Base-by-base conservation (phyloP, 2,329 filamentous ascomycete species). In the Cordyceps cicadae region DNA sequence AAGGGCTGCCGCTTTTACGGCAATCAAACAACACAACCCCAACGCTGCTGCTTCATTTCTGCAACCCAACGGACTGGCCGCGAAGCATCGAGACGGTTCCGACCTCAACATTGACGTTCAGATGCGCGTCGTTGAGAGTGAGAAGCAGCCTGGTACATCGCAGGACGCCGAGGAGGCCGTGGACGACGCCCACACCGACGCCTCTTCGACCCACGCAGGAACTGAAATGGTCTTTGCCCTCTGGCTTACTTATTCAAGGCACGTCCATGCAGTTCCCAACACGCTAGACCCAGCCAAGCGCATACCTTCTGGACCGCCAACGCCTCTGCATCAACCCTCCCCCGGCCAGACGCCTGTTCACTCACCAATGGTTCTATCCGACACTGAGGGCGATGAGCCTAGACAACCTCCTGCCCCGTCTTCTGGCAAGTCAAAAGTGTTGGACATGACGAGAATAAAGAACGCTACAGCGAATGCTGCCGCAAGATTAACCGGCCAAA, bases 221-320 rank as follows among this genome's bases (percentile, higher is more conserved):
- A 84, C 87, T 17, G 92, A 97, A 71, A 83, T 96, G 64, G 92
- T 97, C 0, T 97, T 92, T 76, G 94, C 94, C 12, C 77, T 99
- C 34, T 99, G 94, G 94, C 88, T 99, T 66, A 97, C 93, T 1
- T 99, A 97, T 71, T 97, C 93, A 19, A 84, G 92, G 64, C 91
- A 97, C 69, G 80, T 97, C 14, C 94, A 99, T 71, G 88, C 90
- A 17, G 82, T 86, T 43, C 85, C 85, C 63, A 78, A 80, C 57
- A 75, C 74, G 60, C 72, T 87, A 52, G 81, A 83, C n/a, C 78
- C 82, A 21, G 78, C 86, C 43, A 32, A 50, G n/a, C 50, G 59
- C 26, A 56, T 45, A 15, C 51, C 62, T n/a, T 86, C 88, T 46
- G 85, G 86, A 34, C 77, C 83, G 19, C 79, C 81, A 21, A 92